Conservation (phyloP, 1,284 basidiomycete genomes). For the Erythrobasidium hasegawianum region DNA sequence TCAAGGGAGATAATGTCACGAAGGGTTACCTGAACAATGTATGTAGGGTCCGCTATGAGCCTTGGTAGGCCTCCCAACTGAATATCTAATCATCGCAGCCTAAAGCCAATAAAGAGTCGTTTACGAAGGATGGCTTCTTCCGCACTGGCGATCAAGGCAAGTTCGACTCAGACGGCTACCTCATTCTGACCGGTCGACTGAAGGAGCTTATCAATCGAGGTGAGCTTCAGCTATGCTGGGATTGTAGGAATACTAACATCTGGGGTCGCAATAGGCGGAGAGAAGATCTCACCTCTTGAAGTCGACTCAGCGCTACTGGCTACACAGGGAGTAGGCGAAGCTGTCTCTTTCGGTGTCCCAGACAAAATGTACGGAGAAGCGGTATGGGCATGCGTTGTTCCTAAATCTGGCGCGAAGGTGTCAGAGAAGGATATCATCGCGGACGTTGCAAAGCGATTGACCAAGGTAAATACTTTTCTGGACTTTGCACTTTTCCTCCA, state of each 20-base stretch:
- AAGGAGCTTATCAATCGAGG: conserved; percentile 61
- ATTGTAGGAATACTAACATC: conserved; percentile 36
- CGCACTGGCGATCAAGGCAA: conserved; percentile 65
- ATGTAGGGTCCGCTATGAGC: conserved; percentile 31
- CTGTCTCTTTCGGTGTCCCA: conserved; percentile 51
- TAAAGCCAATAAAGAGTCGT: conserved; percentile 49
- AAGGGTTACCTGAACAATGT: conserved; percentile 54
- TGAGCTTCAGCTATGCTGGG: not conserved
- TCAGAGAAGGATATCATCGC: conserved; percentile 43
- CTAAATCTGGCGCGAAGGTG: conserved; percentile 40
- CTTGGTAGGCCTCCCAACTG: not conserved
- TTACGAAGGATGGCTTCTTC: conserved; percentile 51
- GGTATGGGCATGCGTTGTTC: conserved; percentile 49
- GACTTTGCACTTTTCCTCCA: not conserved
- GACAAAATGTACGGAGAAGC: conserved; percentile 48
- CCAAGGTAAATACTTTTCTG: conserved; percentile 36
- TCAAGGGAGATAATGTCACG: conserved; percentile 54
- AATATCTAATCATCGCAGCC: not conserved
- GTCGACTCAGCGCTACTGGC: conserved; percentile 55
- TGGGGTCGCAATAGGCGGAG: conserved; percentile 51
- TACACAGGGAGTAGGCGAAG: conserved; percentile 56
- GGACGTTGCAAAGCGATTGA: conserved; percentile 43
- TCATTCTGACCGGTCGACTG: conserved; percentile 59
- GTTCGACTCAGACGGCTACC: conserved; percentile 60
- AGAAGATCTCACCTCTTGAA: conserved; percentile 66